Evolutionary conservation across 805 yeast genomes (phyloP), one percentile per base, ranked within the genome.

Genomic region (Metschnikowia kofuensis): DNA sequence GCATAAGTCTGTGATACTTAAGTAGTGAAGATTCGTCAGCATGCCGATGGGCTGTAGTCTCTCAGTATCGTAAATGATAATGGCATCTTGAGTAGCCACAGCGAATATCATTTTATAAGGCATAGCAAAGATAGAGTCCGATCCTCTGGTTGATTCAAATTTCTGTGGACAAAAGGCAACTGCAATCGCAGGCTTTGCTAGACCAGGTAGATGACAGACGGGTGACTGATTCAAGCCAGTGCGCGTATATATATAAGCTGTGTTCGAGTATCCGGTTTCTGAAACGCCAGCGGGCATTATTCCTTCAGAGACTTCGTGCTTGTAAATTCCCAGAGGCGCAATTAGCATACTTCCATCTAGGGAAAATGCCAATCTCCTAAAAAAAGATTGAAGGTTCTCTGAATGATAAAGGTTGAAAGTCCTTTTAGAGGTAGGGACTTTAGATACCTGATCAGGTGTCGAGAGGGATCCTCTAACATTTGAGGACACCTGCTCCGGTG

Each of bases 31-130:
- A 58, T 89, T 89, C 0, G 87, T 77, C 2, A 85, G 85, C 12
- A 80, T 69, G 6, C 91, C 94, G 21, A 94, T 59, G 2, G 97
- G 96, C 48, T 75, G 66, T 27, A 74, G 59, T 31, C 76, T 74
- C 53, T 84, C 87, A 0, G 98, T 92, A 56, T 89, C 96, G 66
- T 88, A 94, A 1, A 94, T 69, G 8, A 85, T 60, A 11, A 94
- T 85, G 12, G 91, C 78, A 62, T 89, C 96, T 49, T 88, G 90
- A 0, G 97, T 91, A 0, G 97, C 98, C 15, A 94, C 86, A 0
- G 97, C 98, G 69, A 87, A 91, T 0, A 92, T 69, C 82, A 94
- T 79, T 53, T 89, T 79, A 61, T 94, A 90, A 1, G 89, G 86
- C 40, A 91, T 66, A 5, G 72, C 66, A 51, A 89, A 77, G 12